Base-by-base conservation (phyloP, 2,329 filamentous ascomycete species). In the Xylaria hypoxylon region DNA sequence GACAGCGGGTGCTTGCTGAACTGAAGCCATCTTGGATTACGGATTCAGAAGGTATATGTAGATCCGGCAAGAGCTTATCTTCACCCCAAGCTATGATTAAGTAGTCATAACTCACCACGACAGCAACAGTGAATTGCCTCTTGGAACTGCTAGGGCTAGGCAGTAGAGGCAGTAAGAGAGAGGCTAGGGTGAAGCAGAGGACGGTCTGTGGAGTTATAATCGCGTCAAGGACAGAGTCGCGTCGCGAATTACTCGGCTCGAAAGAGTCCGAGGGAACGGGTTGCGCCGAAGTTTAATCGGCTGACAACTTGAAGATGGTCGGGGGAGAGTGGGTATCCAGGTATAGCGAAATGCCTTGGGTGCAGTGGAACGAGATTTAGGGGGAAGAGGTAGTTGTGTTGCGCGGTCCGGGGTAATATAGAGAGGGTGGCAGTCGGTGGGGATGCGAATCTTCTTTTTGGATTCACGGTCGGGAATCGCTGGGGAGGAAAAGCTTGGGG, bases 1-100 rank as follows among this genome's bases (percentile, higher is more conserved):
- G 80, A 91, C 87, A 74, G 87, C 87, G 70, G 90, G 88, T 71
- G 89, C 85, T 75, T 88, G 82, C 82, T 96, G 92, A 76, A 94
- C 89, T 70, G 92, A 94, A 79, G 93, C 90, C 93, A 96, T 96
- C 76, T 67, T 86, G 80, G 61, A 67, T 58, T 58, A 69, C 5
- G 61, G 40, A 47, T 67, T 50, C 45, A 55, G 52, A 65, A 59
- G 17, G 66, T 66, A 62, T 64, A 69, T 70, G 68, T 48, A 64
- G 62, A 71, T 68, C 62, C 62, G 48, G 65, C 65, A 67, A 70
- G 63, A 62, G 62, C 53, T 70, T 62, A 59, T 71, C 64, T 73
- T 68, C 64, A 69, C 48, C 68, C 52, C 67, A 63, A 45, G 48
- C 47, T 69, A 59, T 72, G 68, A 72, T 65, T 68, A 70, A 66